Base-by-base conservation (phyloP, 371 early-diverging fungal genomes). In the Mortierella polycephala region DNA sequence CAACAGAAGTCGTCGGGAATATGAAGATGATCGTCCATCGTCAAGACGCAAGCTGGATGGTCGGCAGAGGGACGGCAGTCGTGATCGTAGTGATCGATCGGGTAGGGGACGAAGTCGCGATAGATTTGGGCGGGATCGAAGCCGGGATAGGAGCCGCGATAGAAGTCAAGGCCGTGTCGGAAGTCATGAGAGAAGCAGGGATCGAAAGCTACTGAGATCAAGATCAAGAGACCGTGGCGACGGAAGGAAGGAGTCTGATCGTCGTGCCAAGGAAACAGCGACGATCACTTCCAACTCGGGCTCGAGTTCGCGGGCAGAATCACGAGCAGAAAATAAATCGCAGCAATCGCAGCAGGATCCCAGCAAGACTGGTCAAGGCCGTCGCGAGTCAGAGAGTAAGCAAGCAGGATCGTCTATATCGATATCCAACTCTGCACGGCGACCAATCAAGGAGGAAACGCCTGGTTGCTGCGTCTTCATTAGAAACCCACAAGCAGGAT, bases 61-160 rank as follows among this genome's bases (percentile, higher is more conserved):
- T 40, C 51, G 74, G 6, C 64, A 67, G 54, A 51, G 77, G 54
- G 77, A 76, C 45, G 47, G 60, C 30, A 76, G 77, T 37, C 77
- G 77, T 5, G 77, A 77, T 2, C 71, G 77, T 30, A 77, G 57
- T 30, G 71, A 76, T 45, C 64, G 71, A 0, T 62, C 65, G 14
- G 77, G 77, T 23, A 59, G 77, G 39, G 75, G 62, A 12, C 70
- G 75, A n/a, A 76, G 77, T 40, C 39, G 77, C 20, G 77, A 76
- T 40, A 67, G 76, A 21, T 67, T 59, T 58, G 75, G 69, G 12
- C 62, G 75, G 6, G 75, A 75, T 20, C 55, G 67, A 21, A 75
- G 75, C 44, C 65, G 67, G 7, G 69, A 69, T 13, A 53, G 62
- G 21, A 62, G 65, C 16, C 57, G 67, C 2, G 75, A 75, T 20